Evolutionary conservation across 2,329 filamentous ascomycete genomes (phyloP).

Genomic region (Aspergillus bombycis): DNA sequence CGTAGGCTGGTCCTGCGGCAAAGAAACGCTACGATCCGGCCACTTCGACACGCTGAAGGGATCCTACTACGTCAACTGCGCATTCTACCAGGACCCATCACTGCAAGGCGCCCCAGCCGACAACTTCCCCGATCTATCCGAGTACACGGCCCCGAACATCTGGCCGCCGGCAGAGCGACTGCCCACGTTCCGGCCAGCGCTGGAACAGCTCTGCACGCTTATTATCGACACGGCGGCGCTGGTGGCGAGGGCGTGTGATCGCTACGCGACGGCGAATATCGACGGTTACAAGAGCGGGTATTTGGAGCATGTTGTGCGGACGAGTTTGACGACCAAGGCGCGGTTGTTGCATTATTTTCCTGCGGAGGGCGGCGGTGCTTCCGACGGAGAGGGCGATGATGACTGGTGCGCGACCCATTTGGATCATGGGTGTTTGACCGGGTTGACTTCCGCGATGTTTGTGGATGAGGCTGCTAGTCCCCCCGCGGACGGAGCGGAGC

Average conservation of each 20-base stretch:
- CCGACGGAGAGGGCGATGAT: conserved; percentile 59
- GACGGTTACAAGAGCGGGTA: conserved; percentile 75
- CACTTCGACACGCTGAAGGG: conserved; percentile 66
- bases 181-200: conserved; percentile 72
- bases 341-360: conserved; percentile 93
- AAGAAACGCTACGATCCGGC: conserved; percentile 64
- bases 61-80: conserved; percentile 66
- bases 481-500: conserved; percentile 37
- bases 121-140: conserved; percentile 64
- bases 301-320: conserved; percentile 82
- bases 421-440: conserved; percentile 92
- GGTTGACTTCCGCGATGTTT: conserved; percentile 94
- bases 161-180: conserved; percentile 75
- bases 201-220: conserved; percentile 76
- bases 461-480: conserved; percentile 69
- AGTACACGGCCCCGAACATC: conserved; percentile 87
- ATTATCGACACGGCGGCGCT: conserved; percentile 89
- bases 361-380: not conserved
- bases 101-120: conserved; percentile 43
- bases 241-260: conserved; percentile 88
- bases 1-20: conserved; percentile 67
- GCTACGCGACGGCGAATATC: conserved; percentile 79
- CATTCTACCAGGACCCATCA: conserved; percentile 51
- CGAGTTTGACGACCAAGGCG: conserved; percentile 87
- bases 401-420: conserved; percentile 84